Conservation (phyloP, 768 basidiomycete genomes). For the Clitopilus passeckerianus region DNA sequence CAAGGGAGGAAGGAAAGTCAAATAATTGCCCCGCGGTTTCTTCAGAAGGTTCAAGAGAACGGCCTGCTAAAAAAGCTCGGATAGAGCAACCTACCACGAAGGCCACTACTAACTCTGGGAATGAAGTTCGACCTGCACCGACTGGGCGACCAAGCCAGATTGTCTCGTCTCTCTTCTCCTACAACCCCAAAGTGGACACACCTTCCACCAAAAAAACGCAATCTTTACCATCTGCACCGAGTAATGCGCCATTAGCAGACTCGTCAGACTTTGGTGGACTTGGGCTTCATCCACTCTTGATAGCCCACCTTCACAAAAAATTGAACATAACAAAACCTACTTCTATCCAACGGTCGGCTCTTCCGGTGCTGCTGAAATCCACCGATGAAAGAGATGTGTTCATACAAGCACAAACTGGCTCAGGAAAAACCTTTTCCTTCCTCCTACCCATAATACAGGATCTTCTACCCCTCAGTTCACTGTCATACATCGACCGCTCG, state of each 20-base stretch:
- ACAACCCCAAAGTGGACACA: constrained; percentile 64
- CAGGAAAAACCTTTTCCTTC: constrained; percentile 93
- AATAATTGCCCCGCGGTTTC: constrained; percentile 8
- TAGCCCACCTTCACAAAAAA: constrained; percentile 72
- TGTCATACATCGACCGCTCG: constrained; percentile 92
- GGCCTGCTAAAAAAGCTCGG: constrained; percentile 42
- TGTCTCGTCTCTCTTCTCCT: constrained; percentile 88
- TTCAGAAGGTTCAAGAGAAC: constrained; percentile 20
- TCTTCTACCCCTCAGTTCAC: constrained; percentile 80
- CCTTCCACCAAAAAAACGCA: constrained; percentile 21
- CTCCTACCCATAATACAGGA: constrained; percentile 94
- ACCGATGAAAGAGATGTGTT: constrained; percentile 67
- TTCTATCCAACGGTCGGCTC: constrained; percentile 79
- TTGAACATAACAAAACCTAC: constrained; percentile 85
- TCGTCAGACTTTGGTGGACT: constrained; percentile 78
- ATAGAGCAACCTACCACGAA: constrained; percentile 10
- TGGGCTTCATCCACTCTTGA: constrained; percentile 78
- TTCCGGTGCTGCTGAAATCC: constrained; percentile 43
- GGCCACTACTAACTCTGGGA: constrained; percentile 13
- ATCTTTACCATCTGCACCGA: constrained; percentile 42
- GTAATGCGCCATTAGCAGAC: constrained; percentile 77
- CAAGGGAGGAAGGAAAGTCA: constrained; percentile 28
- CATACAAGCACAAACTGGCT: constrained; percentile 95
- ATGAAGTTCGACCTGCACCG: constrained; percentile 18
- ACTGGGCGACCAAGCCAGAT: constrained; percentile 44